Percentiles rank a stretch among this genome's conserved stretches.
These are phyloP conservation scores for Raphidocelis subcapitata DNA, from an alignment of 139 green algal species.

Conservation along the genomic window DNA sequence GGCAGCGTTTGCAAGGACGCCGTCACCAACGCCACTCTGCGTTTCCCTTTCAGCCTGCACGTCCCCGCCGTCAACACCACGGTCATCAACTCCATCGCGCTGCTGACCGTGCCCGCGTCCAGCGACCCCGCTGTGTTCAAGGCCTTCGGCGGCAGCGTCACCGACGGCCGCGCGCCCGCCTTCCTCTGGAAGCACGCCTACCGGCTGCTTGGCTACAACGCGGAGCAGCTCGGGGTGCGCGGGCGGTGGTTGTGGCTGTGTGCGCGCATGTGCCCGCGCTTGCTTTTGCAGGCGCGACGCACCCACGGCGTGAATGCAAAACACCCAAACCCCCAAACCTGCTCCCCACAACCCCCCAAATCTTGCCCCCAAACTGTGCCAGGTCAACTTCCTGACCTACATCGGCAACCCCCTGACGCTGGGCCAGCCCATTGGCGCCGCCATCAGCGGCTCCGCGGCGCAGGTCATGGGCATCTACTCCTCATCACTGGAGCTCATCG, in stretches of 20 bases:
- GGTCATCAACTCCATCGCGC: conserved; percentile 18
- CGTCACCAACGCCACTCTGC: not conserved
- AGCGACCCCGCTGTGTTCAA: not conserved
- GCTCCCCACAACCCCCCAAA: not conserved
- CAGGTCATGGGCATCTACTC: not conserved
- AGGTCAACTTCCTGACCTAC: conserved; percentile 16
- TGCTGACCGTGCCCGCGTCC: conserved; percentile 23
- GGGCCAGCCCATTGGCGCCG: not conserved
- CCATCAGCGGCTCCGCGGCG: conserved; percentile 4
- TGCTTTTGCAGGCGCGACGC: not conserved
- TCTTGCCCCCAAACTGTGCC: not conserved
- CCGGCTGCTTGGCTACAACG: conserved; percentile 20
- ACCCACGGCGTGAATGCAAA: not conserved
- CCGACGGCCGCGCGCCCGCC: not conserved
- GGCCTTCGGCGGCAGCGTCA: not conserved
- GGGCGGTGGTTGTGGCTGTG: not conserved
- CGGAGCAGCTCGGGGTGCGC: not conserved
- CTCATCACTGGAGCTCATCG: not conserved
- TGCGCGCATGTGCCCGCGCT: no score
- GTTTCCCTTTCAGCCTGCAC: not conserved
- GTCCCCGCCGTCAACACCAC: not conserved
- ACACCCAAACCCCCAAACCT: not conserved
- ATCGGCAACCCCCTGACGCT: not conserved
- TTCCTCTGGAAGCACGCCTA: conserved; percentile 9
- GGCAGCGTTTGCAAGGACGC: not conserved